Evolutionary conservation across 257 asterid species (phyloP), one percentile per base, ranked within the genome.

Genomic region (Nicotiana noctiflora): DNA sequence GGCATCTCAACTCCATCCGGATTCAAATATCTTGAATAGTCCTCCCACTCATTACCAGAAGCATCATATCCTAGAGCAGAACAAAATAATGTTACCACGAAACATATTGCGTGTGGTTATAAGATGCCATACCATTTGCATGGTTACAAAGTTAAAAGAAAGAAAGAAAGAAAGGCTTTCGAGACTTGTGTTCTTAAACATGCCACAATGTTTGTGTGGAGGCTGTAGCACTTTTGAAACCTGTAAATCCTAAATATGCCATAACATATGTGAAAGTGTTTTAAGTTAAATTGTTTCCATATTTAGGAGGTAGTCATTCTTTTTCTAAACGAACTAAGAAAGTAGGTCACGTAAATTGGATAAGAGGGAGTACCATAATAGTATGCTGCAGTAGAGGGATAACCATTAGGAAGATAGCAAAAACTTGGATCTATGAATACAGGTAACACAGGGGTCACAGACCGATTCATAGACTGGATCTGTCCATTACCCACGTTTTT

Each of bases 1-100:
- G 86, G 72, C 83, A 86, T 84, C 82, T 91, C 92, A 57, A 82
- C 87, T 79, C 95, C 95, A 4, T 91, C 92, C 25, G 78, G 80
- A 84, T 81, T 87, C 81, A 84, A 15, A 81, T 85, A 91, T 83
- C 88, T 83, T 8, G 87, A 3, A 79, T 89, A 91, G 31, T 88
- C 93, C 66, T 88, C 92, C 90, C 92, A 88, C 31, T 88, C 91
- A 62, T 75, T 83, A 66, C 79, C 84, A 78, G 82, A 85, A 13
- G 90, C 88, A 23, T 87, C 89, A 82, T 78, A 85, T 61, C 91
- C 90, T 91, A 70, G 23, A 12, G 15, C 25, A 62, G 25, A 77
- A 80, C 29, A 17, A 5, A 44, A 57, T 4, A 10, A 27, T 34
- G 51, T 40, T 11, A 52, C 25, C 5, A 27, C 32, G 19, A 29